These are phyloP conservation scores for Breviolum minutum DNA, from an alignment of 73 alveolate genomes.

Conservation along the genomic window DNA sequence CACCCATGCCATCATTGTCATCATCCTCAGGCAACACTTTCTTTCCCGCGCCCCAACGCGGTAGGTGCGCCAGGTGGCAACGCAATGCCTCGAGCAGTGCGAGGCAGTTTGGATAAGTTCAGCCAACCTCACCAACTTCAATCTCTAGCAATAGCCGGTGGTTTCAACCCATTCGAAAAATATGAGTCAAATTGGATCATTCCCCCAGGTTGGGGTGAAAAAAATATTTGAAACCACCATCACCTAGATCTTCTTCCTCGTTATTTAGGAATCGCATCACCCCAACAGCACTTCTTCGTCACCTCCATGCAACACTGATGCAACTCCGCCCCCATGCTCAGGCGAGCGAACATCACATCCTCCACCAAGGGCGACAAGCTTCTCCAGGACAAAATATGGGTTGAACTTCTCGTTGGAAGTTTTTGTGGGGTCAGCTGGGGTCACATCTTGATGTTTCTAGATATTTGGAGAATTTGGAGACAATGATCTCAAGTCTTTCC, in stretches of 20 bases:
- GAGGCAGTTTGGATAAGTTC: not conserved
- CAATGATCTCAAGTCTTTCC: too few relatives aligned
- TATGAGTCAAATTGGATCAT: not conserved
- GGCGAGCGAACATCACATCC: slow-evolving; percentile 11
- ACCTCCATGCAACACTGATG: slow-evolving; percentile 12
- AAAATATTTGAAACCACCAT: not conserved
- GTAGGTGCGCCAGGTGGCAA: not conserved
- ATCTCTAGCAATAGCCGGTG: not conserved
- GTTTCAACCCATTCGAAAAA: too few relatives aligned
- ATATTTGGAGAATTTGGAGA: too few relatives aligned
- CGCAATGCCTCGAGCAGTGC: not conserved
- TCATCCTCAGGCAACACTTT: not conserved
- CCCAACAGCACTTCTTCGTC: not conserved
- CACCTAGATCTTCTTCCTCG: not conserved
- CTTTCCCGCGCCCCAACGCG: not conserved
- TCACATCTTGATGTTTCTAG: not conserved
- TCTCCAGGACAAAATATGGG: not conserved
- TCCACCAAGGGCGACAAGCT: not conserved
- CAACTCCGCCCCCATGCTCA: not conserved
- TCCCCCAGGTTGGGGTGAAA: not conserved
- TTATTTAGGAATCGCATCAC: not conserved
- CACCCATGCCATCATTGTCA: not conserved
- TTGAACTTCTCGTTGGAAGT: not conserved
- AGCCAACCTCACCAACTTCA: not conserved
- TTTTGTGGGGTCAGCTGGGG: not conserved